phyloP scores from a whole-genome alignment of 2,329 filamentous ascomycete species.

The Diaporthe ampelina region DNA sequence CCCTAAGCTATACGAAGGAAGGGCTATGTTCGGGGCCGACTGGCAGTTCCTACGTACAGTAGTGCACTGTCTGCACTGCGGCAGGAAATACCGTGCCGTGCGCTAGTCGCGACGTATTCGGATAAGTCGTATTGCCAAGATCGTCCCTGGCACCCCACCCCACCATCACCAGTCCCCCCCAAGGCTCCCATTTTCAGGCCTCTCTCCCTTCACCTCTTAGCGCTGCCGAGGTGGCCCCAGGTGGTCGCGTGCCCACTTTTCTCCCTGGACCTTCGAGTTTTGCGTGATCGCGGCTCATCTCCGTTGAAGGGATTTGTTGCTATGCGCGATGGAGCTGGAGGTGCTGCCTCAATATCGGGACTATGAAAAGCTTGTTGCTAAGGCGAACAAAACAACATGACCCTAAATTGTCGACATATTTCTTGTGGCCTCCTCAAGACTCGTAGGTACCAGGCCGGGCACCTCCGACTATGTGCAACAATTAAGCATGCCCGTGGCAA shows the following conservation, averaged over 20 bases:
- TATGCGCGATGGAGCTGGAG: background rate
- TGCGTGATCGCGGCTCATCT: conserved; percentile 31
- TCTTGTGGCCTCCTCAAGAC: no score
- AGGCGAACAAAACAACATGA: background rate
- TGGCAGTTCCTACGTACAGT: no score
- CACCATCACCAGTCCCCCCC: background rate
- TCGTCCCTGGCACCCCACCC: background rate
- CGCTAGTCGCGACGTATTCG: background rate
- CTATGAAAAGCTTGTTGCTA: background rate
- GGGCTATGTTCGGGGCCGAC: no score
- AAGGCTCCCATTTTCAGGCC: background rate
- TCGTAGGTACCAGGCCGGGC: background rate
- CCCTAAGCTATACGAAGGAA: background rate
- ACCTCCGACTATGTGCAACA: background rate
- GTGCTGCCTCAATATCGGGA: background rate
- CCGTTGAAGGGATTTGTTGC: conserved; percentile 2
- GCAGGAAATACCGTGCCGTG: background rate
- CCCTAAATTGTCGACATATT: background rate
- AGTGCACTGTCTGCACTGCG: background rate
- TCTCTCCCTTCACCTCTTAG: background rate
- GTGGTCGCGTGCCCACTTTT: conserved; percentile 26
- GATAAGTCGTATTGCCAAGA: background rate
- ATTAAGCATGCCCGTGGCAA: background rate
- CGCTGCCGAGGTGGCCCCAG: conserved; percentile 13
- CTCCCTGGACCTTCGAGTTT: conserved; percentile 7